Base-by-base conservation (phyloP, 495 filamentous ascomycete species). In the Penicillium lividum region DNA sequence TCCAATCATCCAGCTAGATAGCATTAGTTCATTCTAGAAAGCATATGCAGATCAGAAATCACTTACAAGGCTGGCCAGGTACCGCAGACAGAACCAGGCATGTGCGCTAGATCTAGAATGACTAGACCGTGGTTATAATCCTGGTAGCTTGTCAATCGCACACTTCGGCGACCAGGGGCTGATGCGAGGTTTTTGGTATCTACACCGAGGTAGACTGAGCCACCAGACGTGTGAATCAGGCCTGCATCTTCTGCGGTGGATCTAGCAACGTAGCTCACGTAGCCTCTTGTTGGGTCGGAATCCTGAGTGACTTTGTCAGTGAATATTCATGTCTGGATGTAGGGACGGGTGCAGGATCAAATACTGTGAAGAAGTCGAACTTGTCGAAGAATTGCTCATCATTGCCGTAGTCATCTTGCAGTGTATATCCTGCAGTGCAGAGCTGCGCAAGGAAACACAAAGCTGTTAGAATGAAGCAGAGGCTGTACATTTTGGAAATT, bases 251-350 rank as follows among this genome's bases (percentile, higher is more conserved):
- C 75, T 42, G 89, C 90, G 0, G 75, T 79, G 5, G 46, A 33
- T 18, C 72, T 73, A 59, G 81, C 69, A 36, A 83, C 76, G 66
- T 88, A 92, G 48, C 83, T 63, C 59, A 92, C 89, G 66, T 80
- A 87, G 15, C 88, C 89, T 53, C 85, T 66, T 5, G 89, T 92
- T 13, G 88, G 89, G 62, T 93, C 89, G 0, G 71, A 9, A 5
- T 36, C 60, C 53, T 75, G 11, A 0, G 13, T 42, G 7, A 31
- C 15, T 18, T 3, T 3, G 7, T 64, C 28, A 55, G 58, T 33
- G 0, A 4, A 22, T 31, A n/a, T 25, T 33, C 2, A 3, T 16
- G 3, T 15, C 25, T 13, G 8, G 25, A 43, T 27, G 6, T 31
- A 7, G 25, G 13, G 27, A n/a, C 36, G 5, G 22, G 22, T 1